These are phyloP conservation scores for Xylaria palmicola DNA, from an alignment of 495 filamentous ascomycete species.

Conservation along the genomic window DNA sequence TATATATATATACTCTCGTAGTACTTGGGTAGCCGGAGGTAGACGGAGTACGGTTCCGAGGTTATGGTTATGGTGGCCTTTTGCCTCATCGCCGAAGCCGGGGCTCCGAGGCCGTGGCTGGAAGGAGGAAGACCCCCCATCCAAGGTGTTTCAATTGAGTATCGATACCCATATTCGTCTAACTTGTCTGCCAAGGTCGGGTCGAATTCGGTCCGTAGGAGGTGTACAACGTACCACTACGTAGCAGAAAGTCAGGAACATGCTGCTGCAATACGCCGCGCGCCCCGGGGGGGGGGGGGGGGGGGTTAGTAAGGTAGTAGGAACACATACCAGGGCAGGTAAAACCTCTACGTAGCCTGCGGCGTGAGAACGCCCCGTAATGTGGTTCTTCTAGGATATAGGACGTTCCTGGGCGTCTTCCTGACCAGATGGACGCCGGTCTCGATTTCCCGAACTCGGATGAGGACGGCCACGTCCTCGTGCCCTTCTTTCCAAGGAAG, in stretches of 20 bases:
- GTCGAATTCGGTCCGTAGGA: not conserved
- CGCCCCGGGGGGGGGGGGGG: not conserved
- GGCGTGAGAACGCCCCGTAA: slow-evolving; percentile 24
- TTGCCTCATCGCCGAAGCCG: no score
- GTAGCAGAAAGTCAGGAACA: not conserved
- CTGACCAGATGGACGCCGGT: slow-evolving; percentile 18
- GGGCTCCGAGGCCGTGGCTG: no score
- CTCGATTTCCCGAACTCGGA: slow-evolving; percentile 16
- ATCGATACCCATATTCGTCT: slow-evolving; percentile 10
- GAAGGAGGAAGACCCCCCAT: no score
- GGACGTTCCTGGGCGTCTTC: slow-evolving; percentile 26
- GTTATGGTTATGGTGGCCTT: no score
- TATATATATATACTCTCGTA: no score
- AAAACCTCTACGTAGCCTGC: slow-evolving; percentile 29
- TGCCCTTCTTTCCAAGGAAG: slow-evolving; percentile 4
- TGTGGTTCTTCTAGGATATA: slow-evolving; percentile 4
- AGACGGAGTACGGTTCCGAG: slow-evolving; percentile 22
- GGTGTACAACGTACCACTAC: slow-evolving; percentile 21
- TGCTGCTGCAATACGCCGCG: not conserved
- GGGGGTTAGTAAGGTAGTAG: no score
- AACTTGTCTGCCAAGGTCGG: not conserved
- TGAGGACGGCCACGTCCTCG: slow-evolving; percentile 20
- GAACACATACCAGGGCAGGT: slow-evolving; percentile 7
- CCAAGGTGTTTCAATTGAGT: slow-evolving; percentile 10
- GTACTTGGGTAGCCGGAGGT: slow-evolving; percentile 18